Evolutionary conservation across 768 basidiomycete genomes (phyloP).

Genomic region (Mycena rosella): DNA sequence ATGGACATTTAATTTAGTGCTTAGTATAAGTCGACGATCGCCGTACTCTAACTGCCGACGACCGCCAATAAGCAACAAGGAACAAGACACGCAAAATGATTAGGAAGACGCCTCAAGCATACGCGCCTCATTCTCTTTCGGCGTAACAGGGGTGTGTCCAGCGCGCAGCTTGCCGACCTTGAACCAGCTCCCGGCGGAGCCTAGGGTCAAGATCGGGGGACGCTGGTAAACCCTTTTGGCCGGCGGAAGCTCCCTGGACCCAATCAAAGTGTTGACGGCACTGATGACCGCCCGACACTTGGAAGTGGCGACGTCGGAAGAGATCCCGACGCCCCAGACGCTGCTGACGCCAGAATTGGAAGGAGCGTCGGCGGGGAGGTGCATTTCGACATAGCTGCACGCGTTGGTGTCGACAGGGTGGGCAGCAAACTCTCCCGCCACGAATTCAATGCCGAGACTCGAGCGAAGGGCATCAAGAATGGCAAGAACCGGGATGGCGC

Average conservation of each 20-base stretch:
- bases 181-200: constrained; percentile 1
- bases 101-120: no score
- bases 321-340: constrained; percentile 83
- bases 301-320: constrained; percentile 77
- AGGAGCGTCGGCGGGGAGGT: constrained; percentile 61
- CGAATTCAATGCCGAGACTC: constrained; percentile 74
- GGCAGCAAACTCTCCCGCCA: constrained; percentile 79
- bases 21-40: no score
- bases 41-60: no score
- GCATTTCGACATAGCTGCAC: constrained; percentile 84
- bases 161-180: constrained; percentile 13
- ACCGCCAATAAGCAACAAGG: no score
- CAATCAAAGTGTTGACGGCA: constrained; percentile 74
- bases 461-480: constrained; percentile 78
- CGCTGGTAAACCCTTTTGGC: constrained; percentile 41
- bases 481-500: constrained; percentile 83
- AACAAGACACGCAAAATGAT: no score
- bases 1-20: no score
- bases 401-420: constrained; percentile 77
- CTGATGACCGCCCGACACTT: constrained; percentile 82
- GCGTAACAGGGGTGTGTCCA: constrained; percentile 11
- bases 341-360: constrained; percentile 62
- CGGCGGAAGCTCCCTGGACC: constrained; percentile 61
- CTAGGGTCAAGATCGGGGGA: constrained; percentile 1
- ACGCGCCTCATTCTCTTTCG: no score